Base-by-base conservation (phyloP, 495 filamentous ascomycete genomes). In the Penicillium mononematosum region DNA sequence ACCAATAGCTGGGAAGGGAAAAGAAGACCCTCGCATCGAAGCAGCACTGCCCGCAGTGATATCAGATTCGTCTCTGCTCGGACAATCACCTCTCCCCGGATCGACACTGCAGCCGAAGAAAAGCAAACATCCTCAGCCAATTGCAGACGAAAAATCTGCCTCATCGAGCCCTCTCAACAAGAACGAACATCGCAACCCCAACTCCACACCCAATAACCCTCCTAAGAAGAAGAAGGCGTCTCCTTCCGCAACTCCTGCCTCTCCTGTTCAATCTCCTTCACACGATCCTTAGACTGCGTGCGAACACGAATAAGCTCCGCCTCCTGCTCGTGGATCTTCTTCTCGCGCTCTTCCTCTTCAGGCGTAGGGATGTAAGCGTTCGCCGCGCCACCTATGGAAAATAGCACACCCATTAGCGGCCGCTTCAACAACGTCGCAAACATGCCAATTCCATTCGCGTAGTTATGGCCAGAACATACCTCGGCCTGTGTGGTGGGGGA, bases 401-500 rank as follows among this genome's bases (percentile, higher is more conserved):
- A 17, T 3, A 39, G n/a, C n/a, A 50, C n/a, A 45, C 7, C 20
- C 1, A 27, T 60, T 53, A 60, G 48, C 31, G n/a, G 16, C 7
- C n/a, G 6, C 16, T 39, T n/a, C n/a, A 8, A 39, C 7, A 17
- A 17, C 6, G 16, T 24, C 41, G 12, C 44, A 11, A 12, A 41
- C 3, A 14, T 14, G 20, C 27, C 27, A 29, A 4, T 29, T 29
- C 0, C 27, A 29, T 29, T 4, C 27, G 27, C 27, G 7, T 2
- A 29, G 27, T 29, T 9, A 39, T 17, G 16, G 32, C 4, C 49
- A 14, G 58, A 44, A 58, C 70, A 59, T 76, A 79, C 76, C 76
- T 67, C 76, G 75, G 55, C 76, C 76, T 11, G 70, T 77, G 54
- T 74, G 70, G 62, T 79, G 76, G 27, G 73, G 67, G 36, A 63